phyloP scores from a whole-genome alignment of 805 yeast species.

The Wickerhamiella parazyma region DNA sequence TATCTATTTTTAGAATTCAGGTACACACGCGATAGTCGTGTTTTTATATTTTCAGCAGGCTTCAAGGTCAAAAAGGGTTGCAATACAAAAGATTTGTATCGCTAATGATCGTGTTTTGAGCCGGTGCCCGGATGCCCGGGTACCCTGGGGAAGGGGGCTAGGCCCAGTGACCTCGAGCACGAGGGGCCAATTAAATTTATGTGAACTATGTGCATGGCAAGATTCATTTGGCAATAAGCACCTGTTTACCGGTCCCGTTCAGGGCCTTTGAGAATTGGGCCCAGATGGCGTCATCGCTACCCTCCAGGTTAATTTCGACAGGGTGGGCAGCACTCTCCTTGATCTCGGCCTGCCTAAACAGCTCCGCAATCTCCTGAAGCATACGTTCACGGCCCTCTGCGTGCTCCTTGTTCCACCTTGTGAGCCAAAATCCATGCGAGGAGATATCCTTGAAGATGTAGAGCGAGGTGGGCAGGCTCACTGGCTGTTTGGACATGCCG shows the following conservation, averaged over 20 bases:
- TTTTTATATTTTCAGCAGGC: too few relatives aligned
- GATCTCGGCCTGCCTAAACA: conserved; percentile 47
- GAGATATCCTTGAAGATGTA: conserved; percentile 82
- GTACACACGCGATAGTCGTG: too few relatives aligned
- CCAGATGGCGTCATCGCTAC: conserved; percentile 31
- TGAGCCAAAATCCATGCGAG: conserved; percentile 80
- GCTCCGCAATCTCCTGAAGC: conserved; percentile 40
- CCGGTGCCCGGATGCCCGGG: too few relatives aligned
- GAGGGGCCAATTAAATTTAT: too few relatives aligned
- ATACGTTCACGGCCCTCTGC: conserved; percentile 48
- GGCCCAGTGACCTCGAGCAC: too few relatives aligned
- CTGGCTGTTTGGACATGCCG: conserved; percentile 95
- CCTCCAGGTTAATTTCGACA: conserved; percentile 22
- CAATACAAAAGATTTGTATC: too few relatives aligned
- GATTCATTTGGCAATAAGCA: conserved; percentile 14
- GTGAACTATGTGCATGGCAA: not conserved
- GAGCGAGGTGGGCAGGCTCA: conserved; percentile 73
- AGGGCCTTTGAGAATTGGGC: conserved; percentile 34
- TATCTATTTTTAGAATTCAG: too few relatives aligned
- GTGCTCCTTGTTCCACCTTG: conserved; percentile 39
- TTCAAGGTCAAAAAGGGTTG: too few relatives aligned
- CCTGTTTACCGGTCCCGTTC: conserved; percentile 20
- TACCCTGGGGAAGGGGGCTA: too few relatives aligned
- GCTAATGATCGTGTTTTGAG: too few relatives aligned
- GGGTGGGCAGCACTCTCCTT: conserved; percentile 35